Conservation (phyloP, 2,329 filamentous ascomycete species). For the Stagonosporopsis cucurbitacearum region DNA sequence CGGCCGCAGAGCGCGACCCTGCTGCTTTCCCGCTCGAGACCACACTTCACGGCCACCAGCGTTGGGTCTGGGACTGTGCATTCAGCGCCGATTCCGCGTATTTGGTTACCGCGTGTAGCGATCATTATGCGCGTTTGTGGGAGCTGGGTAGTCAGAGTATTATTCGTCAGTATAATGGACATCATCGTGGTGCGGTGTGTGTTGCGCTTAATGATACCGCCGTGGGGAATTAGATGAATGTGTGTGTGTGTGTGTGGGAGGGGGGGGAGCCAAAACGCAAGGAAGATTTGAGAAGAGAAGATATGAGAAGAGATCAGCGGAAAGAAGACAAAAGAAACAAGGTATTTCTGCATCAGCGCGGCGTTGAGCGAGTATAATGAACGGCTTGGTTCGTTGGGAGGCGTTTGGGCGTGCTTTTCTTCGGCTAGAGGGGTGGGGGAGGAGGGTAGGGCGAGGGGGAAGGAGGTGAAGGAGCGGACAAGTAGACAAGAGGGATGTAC, state of each 20-base stretch:
- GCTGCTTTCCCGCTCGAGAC: slow-evolving; percentile 81
- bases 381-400: no score
- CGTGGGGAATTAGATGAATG: slow-evolving; percentile 45
- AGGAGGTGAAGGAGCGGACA: no score
- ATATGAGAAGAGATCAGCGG: no score
- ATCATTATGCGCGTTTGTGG: slow-evolving; percentile 93
- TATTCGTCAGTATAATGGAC: slow-evolving; percentile 93
- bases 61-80: slow-evolving; percentile 97
- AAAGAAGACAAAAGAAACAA: no score
- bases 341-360: slow-evolving; percentile 16
- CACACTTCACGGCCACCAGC: slow-evolving; percentile 86
- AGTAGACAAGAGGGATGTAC: no score
- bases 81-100: slow-evolving; percentile 94
- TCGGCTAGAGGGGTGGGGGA: no score
- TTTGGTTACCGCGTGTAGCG: slow-evolving; percentile 88
- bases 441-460: no score
- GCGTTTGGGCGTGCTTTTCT: neutral
- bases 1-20: slow-evolving; percentile 48
- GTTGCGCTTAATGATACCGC: slow-evolving; percentile 83
- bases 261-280: no score
- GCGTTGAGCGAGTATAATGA: no score
- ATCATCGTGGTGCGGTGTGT: slow-evolving; percentile 89
- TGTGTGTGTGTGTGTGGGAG: no score
- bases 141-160: slow-evolving; percentile 85
- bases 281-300: no score